Evolutionary conservation across 2,329 filamentous ascomycete genomes (phyloP).

Genomic region (Aspergillus persii): DNA sequence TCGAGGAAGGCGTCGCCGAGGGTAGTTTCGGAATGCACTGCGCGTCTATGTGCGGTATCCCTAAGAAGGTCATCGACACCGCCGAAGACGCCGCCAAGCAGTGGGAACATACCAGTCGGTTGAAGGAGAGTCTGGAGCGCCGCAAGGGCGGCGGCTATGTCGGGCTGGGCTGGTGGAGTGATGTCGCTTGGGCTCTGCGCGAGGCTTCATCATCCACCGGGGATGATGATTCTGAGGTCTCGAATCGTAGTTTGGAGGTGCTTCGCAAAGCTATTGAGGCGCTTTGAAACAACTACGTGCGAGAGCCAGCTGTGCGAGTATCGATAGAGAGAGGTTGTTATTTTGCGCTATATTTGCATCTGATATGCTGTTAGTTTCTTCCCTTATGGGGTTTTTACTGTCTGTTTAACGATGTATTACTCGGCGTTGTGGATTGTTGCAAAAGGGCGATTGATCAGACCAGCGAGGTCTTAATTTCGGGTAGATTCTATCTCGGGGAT

Average conservation of each 20-base stretch:
- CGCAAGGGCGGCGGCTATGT: slow-evolving; percentile 77
- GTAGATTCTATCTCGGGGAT: background rate
- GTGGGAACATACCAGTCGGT: slow-evolving; percentile 91
- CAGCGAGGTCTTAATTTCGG: background rate
- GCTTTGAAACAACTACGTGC: slow-evolving; percentile 37
- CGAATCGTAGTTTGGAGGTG: slow-evolving; percentile 55
- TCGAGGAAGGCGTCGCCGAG: slow-evolving; percentile 90
- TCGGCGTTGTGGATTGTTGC: background rate
- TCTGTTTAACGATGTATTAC: background rate
- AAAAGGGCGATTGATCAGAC: background rate
- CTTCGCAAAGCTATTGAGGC: slow-evolving; percentile 56
- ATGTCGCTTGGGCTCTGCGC: slow-evolving; percentile 74
- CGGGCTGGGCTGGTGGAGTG: slow-evolving; percentile 81
- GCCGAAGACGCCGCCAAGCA: slow-evolving; percentile 85
- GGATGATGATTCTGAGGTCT: slow-evolving; percentile 31
- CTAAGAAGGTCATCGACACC: slow-evolving; percentile 73
- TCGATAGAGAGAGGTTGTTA: background rate
- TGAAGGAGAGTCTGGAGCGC: slow-evolving; percentile 84
- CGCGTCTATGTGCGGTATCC: slow-evolving; percentile 95
- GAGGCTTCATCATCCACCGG: slow-evolving; percentile 36
- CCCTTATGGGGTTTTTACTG: background rate
- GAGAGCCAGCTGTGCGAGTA: background rate
- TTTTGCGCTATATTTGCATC: background rate
- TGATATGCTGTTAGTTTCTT: background rate
- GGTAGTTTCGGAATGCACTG: slow-evolving; percentile 99